Evolutionary conservation across 164 flowering plant species (phyloP).

Genomic region (Vitis labrusca): DNA sequence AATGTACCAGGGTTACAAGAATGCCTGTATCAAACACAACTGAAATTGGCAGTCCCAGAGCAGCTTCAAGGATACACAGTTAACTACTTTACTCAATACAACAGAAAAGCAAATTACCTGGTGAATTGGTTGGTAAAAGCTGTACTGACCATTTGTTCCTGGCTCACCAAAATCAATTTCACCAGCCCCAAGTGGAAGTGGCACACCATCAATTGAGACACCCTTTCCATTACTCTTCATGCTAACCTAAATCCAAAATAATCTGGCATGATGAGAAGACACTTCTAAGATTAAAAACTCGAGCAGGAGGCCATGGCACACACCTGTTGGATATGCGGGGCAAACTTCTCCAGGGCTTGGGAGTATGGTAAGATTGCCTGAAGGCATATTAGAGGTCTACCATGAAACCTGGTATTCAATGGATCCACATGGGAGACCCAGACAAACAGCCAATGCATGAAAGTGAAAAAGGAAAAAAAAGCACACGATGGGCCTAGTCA

Average conservation of each 20-base stretch:
- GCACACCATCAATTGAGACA: conserved; percentile 91
- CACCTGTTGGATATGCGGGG: conserved; percentile 97
- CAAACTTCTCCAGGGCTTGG: conserved; percentile 93
- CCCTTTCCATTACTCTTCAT: conserved; percentile 99
- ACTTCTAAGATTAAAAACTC: background rate
- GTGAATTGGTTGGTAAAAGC: conserved; percentile 97
- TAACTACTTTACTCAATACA: background rate
- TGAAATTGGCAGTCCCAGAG: too few relatives aligned
- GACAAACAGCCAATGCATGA: too few relatives aligned
- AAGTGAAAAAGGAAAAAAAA: too few relatives aligned
- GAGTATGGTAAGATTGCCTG: conserved; percentile 97
- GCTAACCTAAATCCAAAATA: conserved; percentile 63
- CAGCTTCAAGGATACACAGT: too few relatives aligned
- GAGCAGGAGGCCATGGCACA: background rate
- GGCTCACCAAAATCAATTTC: conserved; percentile 99
- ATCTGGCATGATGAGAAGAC: background rate
- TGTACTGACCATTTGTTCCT: conserved; percentile 98
- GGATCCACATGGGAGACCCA: too few relatives aligned
- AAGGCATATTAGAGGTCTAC: conserved; percentile 10
- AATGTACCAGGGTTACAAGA: too few relatives aligned
- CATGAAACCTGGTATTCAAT: too few relatives aligned
- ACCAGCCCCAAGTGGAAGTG: conserved; percentile 89
- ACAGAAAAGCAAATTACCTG: conserved; percentile 54
- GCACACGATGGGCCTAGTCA: too few relatives aligned
- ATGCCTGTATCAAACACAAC: too few relatives aligned